Percentiles rank a stretch among this genome's conserved stretches.
These are phyloP conservation scores for Plasmodium reichenowi DNA, from an alignment of 169 alveolate species.

Conservation along the genomic window DNA sequence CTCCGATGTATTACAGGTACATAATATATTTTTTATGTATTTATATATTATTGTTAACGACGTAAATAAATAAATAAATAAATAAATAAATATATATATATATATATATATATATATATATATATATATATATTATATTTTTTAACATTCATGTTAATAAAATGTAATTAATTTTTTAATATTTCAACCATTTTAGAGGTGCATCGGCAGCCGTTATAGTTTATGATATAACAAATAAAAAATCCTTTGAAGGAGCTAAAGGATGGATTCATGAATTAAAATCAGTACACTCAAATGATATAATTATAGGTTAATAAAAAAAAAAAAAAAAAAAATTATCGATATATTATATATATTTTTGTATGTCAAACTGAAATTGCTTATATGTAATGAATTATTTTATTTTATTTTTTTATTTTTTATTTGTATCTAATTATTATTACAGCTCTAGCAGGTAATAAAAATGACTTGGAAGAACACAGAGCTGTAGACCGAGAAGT, in stretches of 20 bases:
- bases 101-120: too few species aligned
- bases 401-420: neutral
- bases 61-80: too few species aligned
- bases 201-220: conserved; percentile 94
- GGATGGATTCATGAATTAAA: conserved; percentile 92
- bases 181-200: conserved; percentile 81
- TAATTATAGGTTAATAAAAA: conserved; percentile 78
- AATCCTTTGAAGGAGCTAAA: conserved; percentile 91
- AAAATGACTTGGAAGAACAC: conserved; percentile 88
- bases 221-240: conserved; percentile 90
- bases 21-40: neutral
- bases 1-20: conserved; percentile 91
- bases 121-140: neutral
- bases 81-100: too few species aligned
- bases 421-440: neutral
- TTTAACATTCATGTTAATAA: neutral
- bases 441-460: conserved; percentile 92
- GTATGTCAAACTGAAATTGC: too few species aligned
- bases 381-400: neutral
- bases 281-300: conserved; percentile 87
- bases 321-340: too few species aligned
- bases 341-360: neutral
- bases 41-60: neutral
- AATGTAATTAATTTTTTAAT: conserved; percentile 1
- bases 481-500: conserved; percentile 90